Evolutionary conservation across 495 filamentous ascomycete species (phyloP).

Genomic region (Penicillium turbatum): DNA sequence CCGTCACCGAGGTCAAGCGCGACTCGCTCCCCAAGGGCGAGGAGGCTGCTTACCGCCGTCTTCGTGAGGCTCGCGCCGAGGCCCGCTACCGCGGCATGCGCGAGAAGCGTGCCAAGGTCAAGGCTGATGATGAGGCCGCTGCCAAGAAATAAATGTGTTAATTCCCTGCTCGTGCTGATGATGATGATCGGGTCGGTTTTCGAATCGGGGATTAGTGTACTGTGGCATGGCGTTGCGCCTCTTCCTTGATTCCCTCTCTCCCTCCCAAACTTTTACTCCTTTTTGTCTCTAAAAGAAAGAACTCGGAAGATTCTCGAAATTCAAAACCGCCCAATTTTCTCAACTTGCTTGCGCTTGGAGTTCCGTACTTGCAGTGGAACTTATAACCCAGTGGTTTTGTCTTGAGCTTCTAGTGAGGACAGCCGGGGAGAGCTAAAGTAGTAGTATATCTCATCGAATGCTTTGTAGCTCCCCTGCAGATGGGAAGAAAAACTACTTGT

Average conservation of each 20-base stretch:
- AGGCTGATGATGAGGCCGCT: slow-evolving; percentile 82
- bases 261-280: slow-evolving; percentile 22
- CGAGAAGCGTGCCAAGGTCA: slow-evolving; percentile 90
- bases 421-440: background rate
- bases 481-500: too few species aligned
- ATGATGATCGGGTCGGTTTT: slow-evolving; percentile 48
- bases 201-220: slow-evolving; percentile 39
- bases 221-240: slow-evolving; percentile 43
- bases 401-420: background rate
- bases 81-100: slow-evolving; percentile 74
- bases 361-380: slow-evolving; percentile 1
- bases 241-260: slow-evolving; percentile 32
- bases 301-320: slow-evolving; percentile 44
- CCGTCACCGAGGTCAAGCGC: slow-evolving; percentile 75
- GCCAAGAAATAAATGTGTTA: slow-evolving; percentile 80
- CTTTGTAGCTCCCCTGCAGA: background rate
- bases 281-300: slow-evolving; percentile 42
- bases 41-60: slow-evolving; percentile 78
- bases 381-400: background rate
- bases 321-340: slow-evolving; percentile 38
- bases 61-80: slow-evolving; percentile 82
- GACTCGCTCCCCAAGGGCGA: slow-evolving; percentile 69
- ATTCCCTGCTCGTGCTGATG: slow-evolving; percentile 45
- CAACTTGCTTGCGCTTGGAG: slow-evolving; percentile 4
- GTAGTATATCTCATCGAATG: background rate